These are phyloP conservation scores for Cladosporium colombiae DNA, from an alignment of 2,329 filamentous ascomycete species.

Conservation along the genomic window DNA sequence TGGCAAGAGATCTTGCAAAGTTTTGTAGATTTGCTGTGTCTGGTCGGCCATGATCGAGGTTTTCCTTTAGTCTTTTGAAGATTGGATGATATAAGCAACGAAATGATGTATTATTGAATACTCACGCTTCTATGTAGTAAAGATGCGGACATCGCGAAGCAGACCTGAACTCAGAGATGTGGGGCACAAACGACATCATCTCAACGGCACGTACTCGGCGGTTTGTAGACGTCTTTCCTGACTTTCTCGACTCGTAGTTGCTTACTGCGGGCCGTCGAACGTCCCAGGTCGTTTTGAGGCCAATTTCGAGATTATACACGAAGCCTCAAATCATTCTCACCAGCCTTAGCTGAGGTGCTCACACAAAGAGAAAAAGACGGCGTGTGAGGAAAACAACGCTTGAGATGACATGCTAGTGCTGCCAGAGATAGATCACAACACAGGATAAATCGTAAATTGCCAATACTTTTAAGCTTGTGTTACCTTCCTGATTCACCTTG, in stretches of 20 bases:
- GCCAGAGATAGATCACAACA: not conserved
- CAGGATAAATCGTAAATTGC: not conserved
- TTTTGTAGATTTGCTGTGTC: slow-evolving; percentile 2
- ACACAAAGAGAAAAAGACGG: not conserved
- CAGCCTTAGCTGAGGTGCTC: not conserved
- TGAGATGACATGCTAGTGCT: not conserved
- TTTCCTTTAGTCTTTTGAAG: not conserved
- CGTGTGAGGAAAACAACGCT: not conserved
- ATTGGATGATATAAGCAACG: not conserved
- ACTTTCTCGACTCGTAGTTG: not conserved
- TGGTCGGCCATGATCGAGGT: not conserved
- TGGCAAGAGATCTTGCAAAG: slow-evolving; percentile 8
- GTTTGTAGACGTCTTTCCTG: not conserved
- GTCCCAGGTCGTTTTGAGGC: not conserved
- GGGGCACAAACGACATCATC: slow-evolving; percentile 7
- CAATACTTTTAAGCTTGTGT: not conserved
- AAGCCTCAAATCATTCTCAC: not conserved
- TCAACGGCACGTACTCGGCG: slow-evolving; percentile 8
- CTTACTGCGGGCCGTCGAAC: not conserved
- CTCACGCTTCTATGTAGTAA: not conserved
- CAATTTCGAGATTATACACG: not conserved
- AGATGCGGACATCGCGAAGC: not conserved
- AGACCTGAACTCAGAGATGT: not conserved
- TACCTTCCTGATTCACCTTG: not conserved
- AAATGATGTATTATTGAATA: not conserved